Base-by-base conservation (phyloP, 495 filamentous ascomycete genomes). In the Ramalina intermedia region DNA sequence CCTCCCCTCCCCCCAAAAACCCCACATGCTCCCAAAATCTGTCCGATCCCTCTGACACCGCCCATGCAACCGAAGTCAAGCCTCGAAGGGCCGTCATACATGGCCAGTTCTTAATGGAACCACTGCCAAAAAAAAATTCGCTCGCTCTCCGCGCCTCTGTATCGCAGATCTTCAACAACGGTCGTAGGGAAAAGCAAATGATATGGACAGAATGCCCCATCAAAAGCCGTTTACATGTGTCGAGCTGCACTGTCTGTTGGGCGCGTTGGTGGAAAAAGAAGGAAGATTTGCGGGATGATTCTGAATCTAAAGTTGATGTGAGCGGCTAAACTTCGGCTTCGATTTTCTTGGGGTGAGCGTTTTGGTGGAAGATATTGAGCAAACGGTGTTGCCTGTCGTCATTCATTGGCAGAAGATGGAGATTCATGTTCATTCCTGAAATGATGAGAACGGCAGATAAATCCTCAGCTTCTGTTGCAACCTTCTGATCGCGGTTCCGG, bases 51-150 rank as follows among this genome's bases (percentile, higher is more conserved):
- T 89, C 84, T 89, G 85, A 91, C 85, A 78, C 85, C 77, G 83
- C 79, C 84, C 78, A 77, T 76, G 81, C 81, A 85, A 87, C 69
- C 66, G 62, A 47, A 55, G 18, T n/a, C 0, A 3, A 9, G 17
- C 46, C 37, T 9, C 51, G 54, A 69, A 65, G 80, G 41, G n/a
- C n/a, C n/a, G n/a, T 21, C 41, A 75, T 82, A 73, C 82, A 70
- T 75, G 81, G 84, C 77, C 85, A 84, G 85, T 79, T 91, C 85
- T 89, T 88, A 91, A 58, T 87, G 79, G 81, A 69, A 76, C 78
- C 83, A 66, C 69, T 58, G 48, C 46, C n/a, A n/a, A n/a, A n/a
- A n/a, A 51, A 46, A 33, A 12, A 4, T 39, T 41, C 38, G 37
- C 73, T 78, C 70, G 68, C 75, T 89, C 83, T 91, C 68, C 83